Conservation (phyloP, 1,139 yeast genomes). For the Kazachstania sp. region DNA sequence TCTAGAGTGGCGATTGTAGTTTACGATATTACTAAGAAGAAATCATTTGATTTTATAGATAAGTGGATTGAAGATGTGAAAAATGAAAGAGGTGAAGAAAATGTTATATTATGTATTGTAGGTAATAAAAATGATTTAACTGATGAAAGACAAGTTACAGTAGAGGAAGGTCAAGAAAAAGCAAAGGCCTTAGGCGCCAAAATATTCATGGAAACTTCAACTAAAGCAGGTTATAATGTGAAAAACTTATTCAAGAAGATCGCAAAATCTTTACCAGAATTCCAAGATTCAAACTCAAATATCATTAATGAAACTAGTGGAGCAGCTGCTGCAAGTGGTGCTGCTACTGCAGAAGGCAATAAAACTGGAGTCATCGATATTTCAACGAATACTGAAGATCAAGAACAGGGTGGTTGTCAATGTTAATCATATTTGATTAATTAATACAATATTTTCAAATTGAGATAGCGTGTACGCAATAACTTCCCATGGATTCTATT, state of each 20-base stretch:
- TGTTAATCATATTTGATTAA: constrained; percentile 12
- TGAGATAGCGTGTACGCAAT: too few species aligned
- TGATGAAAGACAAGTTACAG: constrained; percentile 65
- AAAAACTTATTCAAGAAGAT: constrained; percentile 81
- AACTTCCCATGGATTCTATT: too few species aligned
- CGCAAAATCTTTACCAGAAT: constrained; percentile 86
- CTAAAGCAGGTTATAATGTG: constrained; percentile 91
- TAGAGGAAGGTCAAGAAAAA: constrained; percentile 70
- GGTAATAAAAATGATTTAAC: constrained; percentile 71
- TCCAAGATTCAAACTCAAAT: constrained; percentile 40
- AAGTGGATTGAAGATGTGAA: constrained; percentile 84
- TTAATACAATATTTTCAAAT: too few species aligned
- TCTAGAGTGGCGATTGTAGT: constrained; percentile 96
- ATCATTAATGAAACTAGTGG: constrained; percentile 16
- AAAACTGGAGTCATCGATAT: constrained; percentile 30
- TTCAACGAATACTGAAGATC: constrained; percentile 22
- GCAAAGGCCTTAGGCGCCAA: constrained; percentile 72
- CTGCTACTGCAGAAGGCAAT: constrained; percentile 7
- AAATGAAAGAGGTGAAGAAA: constrained; percentile 60
- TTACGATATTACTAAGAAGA: constrained; percentile 82
- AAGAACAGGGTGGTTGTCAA: constrained; percentile 26
- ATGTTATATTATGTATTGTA: constrained; percentile 64
- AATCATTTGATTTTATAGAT: constrained; percentile 65
- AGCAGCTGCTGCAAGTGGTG: constrained; percentile 8
- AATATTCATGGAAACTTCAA: constrained; percentile 85